Evolutionary conservation across 768 basidiomycete species (phyloP), one percentile per base, ranked within the genome.

Genomic region (Amyloporia xantha): DNA sequence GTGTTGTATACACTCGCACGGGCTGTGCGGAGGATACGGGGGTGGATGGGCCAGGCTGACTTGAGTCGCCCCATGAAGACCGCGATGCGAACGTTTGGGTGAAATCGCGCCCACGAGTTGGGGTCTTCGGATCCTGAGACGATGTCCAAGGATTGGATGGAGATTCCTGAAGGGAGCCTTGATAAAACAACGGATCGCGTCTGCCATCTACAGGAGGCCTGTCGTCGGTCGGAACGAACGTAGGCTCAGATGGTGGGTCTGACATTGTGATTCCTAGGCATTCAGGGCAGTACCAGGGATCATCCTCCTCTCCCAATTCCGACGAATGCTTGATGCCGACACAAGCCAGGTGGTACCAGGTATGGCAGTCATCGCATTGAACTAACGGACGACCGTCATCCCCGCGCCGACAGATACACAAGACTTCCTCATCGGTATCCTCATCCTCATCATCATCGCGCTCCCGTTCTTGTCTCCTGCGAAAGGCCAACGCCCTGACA

Each of bases 341-440:
- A 64, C 89, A 92, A 38, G 78, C 67, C 26, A 89, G 72, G 65
- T 92, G 89, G 60, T 85, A 91, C 89, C 89, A 92, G 13, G 72
- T 81, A 60, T 78, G 71, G 62, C 89, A 92, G 3, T 74, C 72
- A 57, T 91, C 88, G 55, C 89, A 92, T 58, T 90, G 89, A 26
- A 91, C 90, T 40, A 87, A 72, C 50, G 81, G 76, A n/a, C 82
- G 70, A 3, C 83, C 87, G 50, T 88, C 84, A 56, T 86, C 82
- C 44, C 66, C 70, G 15, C 80, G 82, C 37, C 69, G 66, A 60
- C 88, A 91, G 23, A 85, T 71, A 61, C 89, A 91, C 15, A 81
- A 58, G 15, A 74, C 64, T 41, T 77, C 76, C 10, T 75, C 75
- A 4, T 75, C 75, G 39, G 44, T 41, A 11, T 72, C 72, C 10